Conservation (phyloP, 2,329 filamentous ascomycete species). For the Cercospora sojina region DNA sequence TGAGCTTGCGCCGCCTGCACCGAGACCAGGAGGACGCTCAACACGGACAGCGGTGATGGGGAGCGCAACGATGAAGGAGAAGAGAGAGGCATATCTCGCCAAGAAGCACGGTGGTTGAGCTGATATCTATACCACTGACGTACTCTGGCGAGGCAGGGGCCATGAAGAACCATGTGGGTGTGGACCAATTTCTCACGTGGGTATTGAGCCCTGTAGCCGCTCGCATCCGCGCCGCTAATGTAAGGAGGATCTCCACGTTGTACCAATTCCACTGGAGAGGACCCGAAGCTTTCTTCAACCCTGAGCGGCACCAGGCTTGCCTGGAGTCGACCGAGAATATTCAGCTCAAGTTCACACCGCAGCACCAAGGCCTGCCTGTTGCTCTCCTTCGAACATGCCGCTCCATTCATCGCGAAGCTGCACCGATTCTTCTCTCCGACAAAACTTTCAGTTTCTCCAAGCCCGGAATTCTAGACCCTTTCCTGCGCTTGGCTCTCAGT, state of each 20-base stretch:
- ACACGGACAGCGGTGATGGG: background rate
- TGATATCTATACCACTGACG: background rate
- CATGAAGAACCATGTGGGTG: background rate
- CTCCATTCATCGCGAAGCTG: background rate
- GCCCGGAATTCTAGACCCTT: background rate
- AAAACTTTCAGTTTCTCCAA: conserved; percentile 8
- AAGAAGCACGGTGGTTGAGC: background rate
- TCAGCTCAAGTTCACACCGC: background rate
- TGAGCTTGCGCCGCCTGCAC: background rate
- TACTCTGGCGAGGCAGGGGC: background rate
- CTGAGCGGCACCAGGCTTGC: background rate
- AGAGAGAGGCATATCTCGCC: conserved; percentile 4
- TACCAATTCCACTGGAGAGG: background rate
- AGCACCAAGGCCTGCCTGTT: background rate
- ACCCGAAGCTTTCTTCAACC: background rate
- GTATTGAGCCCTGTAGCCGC: background rate
- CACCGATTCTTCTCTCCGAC: background rate
- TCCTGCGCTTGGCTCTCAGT: conserved; percentile 1
- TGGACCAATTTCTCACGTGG: background rate
- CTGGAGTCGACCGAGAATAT: background rate
- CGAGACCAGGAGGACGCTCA: background rate
- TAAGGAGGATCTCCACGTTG: background rate
- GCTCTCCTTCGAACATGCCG: conserved; percentile 3
- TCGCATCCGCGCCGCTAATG: background rate
- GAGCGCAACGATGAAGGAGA: background rate